Evolutionary conservation across 768 basidiomycete species (phyloP), one percentile per base, ranked within the genome.

Genomic region (Lentinula sp.): DNA sequence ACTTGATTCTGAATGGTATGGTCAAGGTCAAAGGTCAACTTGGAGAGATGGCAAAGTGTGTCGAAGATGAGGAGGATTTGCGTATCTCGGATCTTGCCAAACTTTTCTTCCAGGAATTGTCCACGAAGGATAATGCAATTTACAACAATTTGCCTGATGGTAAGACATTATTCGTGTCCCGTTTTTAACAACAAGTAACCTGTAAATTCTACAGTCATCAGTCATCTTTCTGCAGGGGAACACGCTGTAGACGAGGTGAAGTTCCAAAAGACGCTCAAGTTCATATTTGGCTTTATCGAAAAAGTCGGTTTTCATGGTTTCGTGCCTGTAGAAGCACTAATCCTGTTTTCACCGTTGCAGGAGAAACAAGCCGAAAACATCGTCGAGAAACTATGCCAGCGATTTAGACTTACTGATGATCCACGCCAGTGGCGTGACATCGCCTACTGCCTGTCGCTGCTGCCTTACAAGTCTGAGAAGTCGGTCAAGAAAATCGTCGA

Each of bases 21-120:
- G 91, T 99, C 81, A 99, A 98, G 74, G 95, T 98, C 66, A 98
- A 99, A 75, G 97, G 97, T 1, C 96, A 99, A 71, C 80, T 99
- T 6, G 97, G 97, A 16, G 97, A 99, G 80, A 98, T 99, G 96
- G 97, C 96, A n/a, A 98, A 99, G 74, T 98, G 97, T 70, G 75
- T 98, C 6, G 95, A 98, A 75, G 96, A 98, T 72, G 79, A 83
- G 23, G 96, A 98, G 23, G 96, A 98, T 61, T 80, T 80, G 50
- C 76, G 96, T 13, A 90, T 99, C 62, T 85, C 91, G 16, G 96
- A 98, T 67, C 81, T 99, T 42, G 96, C 97, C n/a, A 96, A 95
- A 73, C 71, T 99, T 54, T 99, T 99, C 85, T 99, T 99, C 79
- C 90, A 85, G 20, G 95, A 98, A 70, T 75, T 99, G 57, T 89